A percentile compares a stretch with the other conserved stretches of the same genome.
These are phyloP conservation scores for Racocetra persica DNA, from an alignment of 371 early-diverging fungal species.

Conservation along the genomic window DNA sequence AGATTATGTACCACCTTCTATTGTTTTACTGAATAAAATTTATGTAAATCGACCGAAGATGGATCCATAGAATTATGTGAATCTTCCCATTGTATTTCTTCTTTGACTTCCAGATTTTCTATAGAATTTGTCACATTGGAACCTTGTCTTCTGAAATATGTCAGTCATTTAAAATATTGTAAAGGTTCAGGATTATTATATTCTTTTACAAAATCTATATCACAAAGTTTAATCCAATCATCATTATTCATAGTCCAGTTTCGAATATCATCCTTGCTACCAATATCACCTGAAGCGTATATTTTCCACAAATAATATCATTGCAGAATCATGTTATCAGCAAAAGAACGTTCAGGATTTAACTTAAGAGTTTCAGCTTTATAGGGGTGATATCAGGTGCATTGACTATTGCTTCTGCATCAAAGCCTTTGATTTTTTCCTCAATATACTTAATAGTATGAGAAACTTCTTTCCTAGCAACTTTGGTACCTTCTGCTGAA, in stretches of 20 bases:
- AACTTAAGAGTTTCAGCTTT: conserved; percentile 3
- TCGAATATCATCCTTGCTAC: neutral
- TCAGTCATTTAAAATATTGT: too few species aligned
- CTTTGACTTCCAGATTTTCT: too few species aligned
- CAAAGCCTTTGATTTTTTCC: neutral
- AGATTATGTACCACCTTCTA: too few species aligned
- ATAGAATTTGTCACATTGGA: too few species aligned
- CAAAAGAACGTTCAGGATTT: neutral
- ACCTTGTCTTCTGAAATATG: too few species aligned
- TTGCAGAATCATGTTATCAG: neutral
- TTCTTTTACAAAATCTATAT: too few species aligned
- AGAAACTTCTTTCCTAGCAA: neutral
- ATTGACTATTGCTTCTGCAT: neutral
- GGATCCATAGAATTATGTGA: too few species aligned
- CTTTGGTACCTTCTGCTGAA: neutral
- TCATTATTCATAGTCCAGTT: neutral
- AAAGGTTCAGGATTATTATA: too few species aligned
- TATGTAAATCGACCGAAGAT: too few species aligned
- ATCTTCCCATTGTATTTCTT: too few species aligned
- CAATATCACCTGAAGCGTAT: neutral
- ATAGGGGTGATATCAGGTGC: neutral
- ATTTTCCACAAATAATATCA: neutral
- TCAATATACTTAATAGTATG: neutral
- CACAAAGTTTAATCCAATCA: neutral
- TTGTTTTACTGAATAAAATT: too few species aligned